Conservation (phyloP, 306 rosid species). For the Sophora flavescens region DNA sequence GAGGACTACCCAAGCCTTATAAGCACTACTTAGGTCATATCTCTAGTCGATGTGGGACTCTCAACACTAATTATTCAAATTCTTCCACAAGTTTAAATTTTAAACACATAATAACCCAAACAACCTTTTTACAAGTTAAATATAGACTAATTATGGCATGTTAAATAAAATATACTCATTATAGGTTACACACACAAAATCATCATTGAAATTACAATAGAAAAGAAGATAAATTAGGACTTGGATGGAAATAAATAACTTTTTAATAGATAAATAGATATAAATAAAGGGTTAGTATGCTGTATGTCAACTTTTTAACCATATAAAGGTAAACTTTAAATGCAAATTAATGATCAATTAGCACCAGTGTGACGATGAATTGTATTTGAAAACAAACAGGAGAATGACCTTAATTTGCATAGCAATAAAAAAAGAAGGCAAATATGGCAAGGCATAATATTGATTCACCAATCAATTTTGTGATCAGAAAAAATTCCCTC, state of each 20-base stretch:
- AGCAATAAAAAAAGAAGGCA: too few species aligned
- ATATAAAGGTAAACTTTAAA: not conserved
- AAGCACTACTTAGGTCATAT: too few species aligned
- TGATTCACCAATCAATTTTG: slow-evolving; percentile 21
- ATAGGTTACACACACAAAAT: not conserved
- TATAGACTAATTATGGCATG: not conserved
- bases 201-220: not conserved
- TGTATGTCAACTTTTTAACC: not conserved
- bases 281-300: not conserved
- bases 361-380: not conserved
- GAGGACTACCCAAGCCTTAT: too few species aligned
- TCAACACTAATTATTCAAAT: not conserved
- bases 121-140: not conserved
- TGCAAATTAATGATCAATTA: not conserved
- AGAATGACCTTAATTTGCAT: not conserved
- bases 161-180: not conserved
- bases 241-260: not conserved
- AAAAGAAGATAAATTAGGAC: not conserved
- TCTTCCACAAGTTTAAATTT: not conserved
- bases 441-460: not conserved
- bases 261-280: not conserved
- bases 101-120: slow-evolving; percentile 3
- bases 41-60: too few species aligned
- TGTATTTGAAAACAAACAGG: not conserved
- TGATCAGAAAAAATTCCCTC: not conserved